phyloP scores from a whole-genome alignment of 2,329 filamentous ascomycete species.

The Leptographium procerum region DNA sequence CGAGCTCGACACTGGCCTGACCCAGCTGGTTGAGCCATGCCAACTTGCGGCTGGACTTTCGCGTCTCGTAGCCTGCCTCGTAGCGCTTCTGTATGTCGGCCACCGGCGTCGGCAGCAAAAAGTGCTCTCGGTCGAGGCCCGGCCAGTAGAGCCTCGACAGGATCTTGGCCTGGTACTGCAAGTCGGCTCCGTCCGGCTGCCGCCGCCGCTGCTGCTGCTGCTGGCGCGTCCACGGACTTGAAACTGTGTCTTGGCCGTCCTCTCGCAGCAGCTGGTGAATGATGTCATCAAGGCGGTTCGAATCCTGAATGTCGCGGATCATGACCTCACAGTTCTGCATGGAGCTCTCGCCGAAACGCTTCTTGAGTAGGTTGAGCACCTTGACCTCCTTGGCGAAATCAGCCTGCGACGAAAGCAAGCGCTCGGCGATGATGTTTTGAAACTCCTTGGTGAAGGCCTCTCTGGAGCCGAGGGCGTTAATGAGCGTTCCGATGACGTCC shows the following conservation, averaged over 20 bases:
- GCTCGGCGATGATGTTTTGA: constrained; percentile 76
- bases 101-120: constrained; percentile 50
- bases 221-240: neutral
- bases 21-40: constrained; percentile 81
- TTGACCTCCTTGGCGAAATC: constrained; percentile 70
- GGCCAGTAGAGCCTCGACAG: constrained; percentile 94
- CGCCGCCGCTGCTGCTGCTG: constrained; percentile 17
- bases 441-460: constrained; percentile 93
- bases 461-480: constrained; percentile 77
- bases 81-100: constrained; percentile 56
- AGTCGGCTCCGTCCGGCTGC: constrained; percentile 20
- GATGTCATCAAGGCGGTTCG: constrained; percentile 56
- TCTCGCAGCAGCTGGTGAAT: constrained; percentile 44
- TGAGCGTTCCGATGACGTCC: constrained; percentile 81
- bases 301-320: constrained; percentile 86
- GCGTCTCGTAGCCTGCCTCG: constrained; percentile 60
- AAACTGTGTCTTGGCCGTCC: constrained; percentile 1
- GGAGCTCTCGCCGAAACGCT: constrained; percentile 73
- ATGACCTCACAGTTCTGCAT: constrained; percentile 95
- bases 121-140: constrained; percentile 57
- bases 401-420: constrained; percentile 55
- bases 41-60: constrained; percentile 77
- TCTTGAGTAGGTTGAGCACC: constrained; percentile 77
- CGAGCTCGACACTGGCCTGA: constrained; percentile 67
- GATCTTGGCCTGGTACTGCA: constrained; percentile 63